A percentile compares a stretch with the other conserved stretches of the same genome.
Conservation (phyloP, 2,329 filamentous ascomycete genomes). For the Pezicula radicicola region DNA sequence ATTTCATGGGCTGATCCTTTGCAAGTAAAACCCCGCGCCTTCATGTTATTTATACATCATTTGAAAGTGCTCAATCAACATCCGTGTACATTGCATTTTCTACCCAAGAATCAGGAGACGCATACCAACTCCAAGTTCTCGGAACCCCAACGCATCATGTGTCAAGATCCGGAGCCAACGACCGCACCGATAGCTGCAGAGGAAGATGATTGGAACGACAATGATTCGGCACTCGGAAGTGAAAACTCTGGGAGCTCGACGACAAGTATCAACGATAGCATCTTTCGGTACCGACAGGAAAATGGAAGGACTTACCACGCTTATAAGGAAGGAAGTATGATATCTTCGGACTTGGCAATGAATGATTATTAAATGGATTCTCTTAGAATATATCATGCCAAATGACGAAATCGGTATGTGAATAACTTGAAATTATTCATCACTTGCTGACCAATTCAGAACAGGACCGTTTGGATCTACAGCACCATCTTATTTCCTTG, state of each 20-base stretch:
- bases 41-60: too few relatives aligned
- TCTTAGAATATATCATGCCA: slow-evolving; percentile 3
- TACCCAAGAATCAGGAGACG: too few relatives aligned
- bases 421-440: background rate
- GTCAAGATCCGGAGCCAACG: too few relatives aligned
- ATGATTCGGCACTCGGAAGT: slow-evolving; percentile 1
- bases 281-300: slow-evolving; percentile 2
- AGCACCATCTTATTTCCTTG: slow-evolving; percentile 2
- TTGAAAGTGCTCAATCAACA: too few relatives aligned
- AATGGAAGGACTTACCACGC: slow-evolving; percentile 9
- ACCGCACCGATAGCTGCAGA: background rate
- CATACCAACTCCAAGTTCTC: too few relatives aligned
- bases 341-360: background rate
- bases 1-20: too few relatives aligned
- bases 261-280: slow-evolving; percentile 1
- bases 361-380: background rate
- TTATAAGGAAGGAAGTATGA: slow-evolving; percentile 7
- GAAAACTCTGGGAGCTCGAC: slow-evolving; percentile 2
- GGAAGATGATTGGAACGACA: background rate
- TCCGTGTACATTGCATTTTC: too few relatives aligned
- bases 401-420: slow-evolving; percentile 4
- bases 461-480: slow-evolving; percentile 1
- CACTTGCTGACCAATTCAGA: background rate
- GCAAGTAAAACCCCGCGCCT: too few relatives aligned
- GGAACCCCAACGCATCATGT: too few relatives aligned